phyloP scores from a whole-genome alignment of 2,329 filamentous ascomycete species.

The Pseudogymnoascus sp. region DNA sequence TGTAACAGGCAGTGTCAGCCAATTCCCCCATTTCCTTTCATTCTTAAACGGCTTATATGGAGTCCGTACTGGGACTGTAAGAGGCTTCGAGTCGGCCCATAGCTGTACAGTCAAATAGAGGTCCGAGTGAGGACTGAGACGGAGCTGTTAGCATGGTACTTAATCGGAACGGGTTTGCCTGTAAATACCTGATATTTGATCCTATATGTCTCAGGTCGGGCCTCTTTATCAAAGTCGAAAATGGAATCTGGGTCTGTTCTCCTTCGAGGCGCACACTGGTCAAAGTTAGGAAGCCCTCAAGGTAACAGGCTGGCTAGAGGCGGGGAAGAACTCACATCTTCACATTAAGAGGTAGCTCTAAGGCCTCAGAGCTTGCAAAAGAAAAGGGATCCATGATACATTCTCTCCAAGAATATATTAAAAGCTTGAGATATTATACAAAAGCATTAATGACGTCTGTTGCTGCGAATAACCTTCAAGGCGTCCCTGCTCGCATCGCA shows the following conservation, averaged over 20 bases:
- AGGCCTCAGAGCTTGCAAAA: constrained; percentile 80
- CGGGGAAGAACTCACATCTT: constrained; percentile 44
- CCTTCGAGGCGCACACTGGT: constrained; percentile 67
- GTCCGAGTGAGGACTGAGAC: constrained; percentile 64
- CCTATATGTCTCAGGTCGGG: constrained; percentile 80
- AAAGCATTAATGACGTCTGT: neutral
- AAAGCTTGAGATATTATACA: neutral
- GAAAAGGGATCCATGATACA: constrained; percentile 83
- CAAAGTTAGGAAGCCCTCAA: constrained; percentile 20
- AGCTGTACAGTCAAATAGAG: constrained; percentile 89
- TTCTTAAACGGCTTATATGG: constrained; percentile 84
- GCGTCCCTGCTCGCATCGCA: neutral
- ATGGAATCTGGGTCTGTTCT: constrained; percentile 63
- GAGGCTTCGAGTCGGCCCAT: constrained; percentile 90
- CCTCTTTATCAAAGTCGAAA: constrained; percentile 68
- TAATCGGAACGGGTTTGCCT: neutral
- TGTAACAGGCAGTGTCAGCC: constrained; percentile 78
- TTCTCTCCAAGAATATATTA: constrained; percentile 15
- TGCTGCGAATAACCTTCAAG: neutral
- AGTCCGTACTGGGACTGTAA: constrained; percentile 87
- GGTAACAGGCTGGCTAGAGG: neutral
- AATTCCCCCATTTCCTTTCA: constrained; percentile 83
- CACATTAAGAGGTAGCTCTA: constrained; percentile 64
- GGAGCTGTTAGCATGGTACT: constrained; percentile 19
- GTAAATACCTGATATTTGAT: constrained; percentile 63